These are phyloP conservation scores for Trypanosoma avium DNA, from an alignment of 208 protist species.

Conservation along the genomic window DNA sequence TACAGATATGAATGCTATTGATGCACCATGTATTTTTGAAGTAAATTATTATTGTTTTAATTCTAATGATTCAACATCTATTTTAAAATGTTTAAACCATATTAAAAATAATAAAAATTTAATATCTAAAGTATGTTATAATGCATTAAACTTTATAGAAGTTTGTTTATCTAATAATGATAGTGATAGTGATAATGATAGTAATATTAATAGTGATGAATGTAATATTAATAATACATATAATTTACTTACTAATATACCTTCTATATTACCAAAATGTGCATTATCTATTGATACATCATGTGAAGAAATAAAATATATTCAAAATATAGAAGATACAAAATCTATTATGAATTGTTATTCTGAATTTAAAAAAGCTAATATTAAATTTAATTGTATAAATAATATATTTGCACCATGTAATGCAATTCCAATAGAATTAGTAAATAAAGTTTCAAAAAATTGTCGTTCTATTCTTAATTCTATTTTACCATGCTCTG, in stretches of 20 bases:
- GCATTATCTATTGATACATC: not conserved
- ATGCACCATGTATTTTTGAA: constrained; percentile 22
- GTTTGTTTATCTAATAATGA: too few relatives aligned
- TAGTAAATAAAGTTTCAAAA: not conserved
- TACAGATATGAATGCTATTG: constrained; percentile 5
- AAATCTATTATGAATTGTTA: not conserved
- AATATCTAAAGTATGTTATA: constrained; percentile 3
- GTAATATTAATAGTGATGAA: not conserved
- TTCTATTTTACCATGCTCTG: constrained; percentile 7
- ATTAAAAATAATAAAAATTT: not conserved
- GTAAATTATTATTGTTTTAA: constrained; percentile 8
- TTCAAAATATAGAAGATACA: constrained; percentile 1
- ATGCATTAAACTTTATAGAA: constrained; percentile 14
- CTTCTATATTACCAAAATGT: constrained; percentile 13
- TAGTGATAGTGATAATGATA: too few relatives aligned
- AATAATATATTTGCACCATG: not conserved
- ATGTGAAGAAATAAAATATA: not conserved
- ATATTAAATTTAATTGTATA: not conserved
- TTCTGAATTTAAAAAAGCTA: not conserved
- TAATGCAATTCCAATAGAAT: not conserved
- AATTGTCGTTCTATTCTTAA: constrained; percentile 8
- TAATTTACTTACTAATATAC: constrained; percentile 4
- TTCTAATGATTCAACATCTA: not conserved
- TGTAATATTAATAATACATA: constrained; percentile 2
- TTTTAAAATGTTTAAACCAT: constrained; percentile 9